Conservation (phyloP, 306 rosid species). For the Canavalia ensiformis region DNA sequence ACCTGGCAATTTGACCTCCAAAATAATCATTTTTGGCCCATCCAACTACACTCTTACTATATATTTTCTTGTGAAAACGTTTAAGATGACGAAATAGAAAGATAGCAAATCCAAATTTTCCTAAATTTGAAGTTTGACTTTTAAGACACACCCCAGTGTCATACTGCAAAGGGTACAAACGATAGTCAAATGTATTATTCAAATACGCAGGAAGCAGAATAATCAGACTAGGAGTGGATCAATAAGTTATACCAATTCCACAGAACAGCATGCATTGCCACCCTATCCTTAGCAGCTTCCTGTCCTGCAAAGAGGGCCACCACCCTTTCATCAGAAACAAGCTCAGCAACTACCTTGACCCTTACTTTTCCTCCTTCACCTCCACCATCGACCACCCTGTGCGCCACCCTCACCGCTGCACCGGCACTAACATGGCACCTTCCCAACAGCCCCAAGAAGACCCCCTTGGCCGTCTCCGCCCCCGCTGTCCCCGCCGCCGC, state of each 20-base stretch:
- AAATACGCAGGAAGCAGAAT: slow-evolving; percentile 21
- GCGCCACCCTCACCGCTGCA: slow-evolving; percentile 83
- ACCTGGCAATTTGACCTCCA: slow-evolving; percentile 19
- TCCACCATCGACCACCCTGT: slow-evolving; percentile 65
- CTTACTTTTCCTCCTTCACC: slow-evolving; percentile 71
- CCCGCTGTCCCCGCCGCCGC: slow-evolving; percentile 82
- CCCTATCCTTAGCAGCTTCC: slow-evolving; percentile 69
- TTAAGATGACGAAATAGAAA: neutral
- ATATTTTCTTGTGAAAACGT: slow-evolving; percentile 1
- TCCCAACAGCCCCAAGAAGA: slow-evolving; percentile 85
- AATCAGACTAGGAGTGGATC: slow-evolving; percentile 28
- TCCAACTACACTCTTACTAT: neutral
- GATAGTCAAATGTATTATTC: slow-evolving; percentile 4
- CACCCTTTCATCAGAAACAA: slow-evolving; percentile 90
- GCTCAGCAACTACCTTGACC: slow-evolving; percentile 88
- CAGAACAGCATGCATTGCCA: slow-evolving; percentile 82
- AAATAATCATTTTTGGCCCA: neutral
- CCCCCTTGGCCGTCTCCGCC: slow-evolving; percentile 90
- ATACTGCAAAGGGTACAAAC: slow-evolving; percentile 15
- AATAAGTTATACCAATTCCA: slow-evolving; percentile 86
- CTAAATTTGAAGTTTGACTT: neutral
- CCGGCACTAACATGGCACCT: slow-evolving; percentile 88
- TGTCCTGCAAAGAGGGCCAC: slow-evolving; percentile 75
- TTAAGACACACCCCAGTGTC: neutral
- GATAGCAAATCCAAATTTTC: slow-evolving; percentile 17